Evolutionary conservation across 2,329 filamentous ascomycete genomes (phyloP).

Genomic region (Dactylonectria estremocensis): DNA sequence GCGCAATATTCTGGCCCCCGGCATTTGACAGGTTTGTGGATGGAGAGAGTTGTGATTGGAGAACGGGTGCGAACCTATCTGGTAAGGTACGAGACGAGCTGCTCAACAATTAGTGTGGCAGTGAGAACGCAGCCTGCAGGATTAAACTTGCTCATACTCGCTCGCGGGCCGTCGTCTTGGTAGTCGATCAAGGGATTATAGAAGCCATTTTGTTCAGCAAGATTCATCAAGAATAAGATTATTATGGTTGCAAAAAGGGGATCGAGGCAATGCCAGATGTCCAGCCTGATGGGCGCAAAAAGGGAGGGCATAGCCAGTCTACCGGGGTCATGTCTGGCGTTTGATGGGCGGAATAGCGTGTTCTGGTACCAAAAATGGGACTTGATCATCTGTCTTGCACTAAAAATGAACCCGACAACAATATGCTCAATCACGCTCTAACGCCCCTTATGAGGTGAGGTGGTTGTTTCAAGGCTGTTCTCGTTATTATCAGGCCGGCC

Average conservation of each 20-base stretch:
- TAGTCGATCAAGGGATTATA: background rate
- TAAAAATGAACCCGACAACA: conserved; percentile 32
- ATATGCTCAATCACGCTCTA: conserved; percentile 49
- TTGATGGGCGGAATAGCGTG: background rate
- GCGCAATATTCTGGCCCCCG: conserved; percentile 3
- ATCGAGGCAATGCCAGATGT: background rate
- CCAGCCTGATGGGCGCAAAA: background rate
- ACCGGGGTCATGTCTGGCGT: conserved; percentile 1
- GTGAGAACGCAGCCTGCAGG: conserved; percentile 8
- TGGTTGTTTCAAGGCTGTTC: conserved; percentile 42
- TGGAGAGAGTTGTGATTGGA: conserved; percentile 7
- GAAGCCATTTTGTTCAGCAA: background rate
- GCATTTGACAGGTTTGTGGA: background rate
- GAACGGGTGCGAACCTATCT: background rate
- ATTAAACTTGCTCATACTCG: conserved; percentile 28
- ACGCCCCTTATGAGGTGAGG: conserved; percentile 45
- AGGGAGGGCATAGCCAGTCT: background rate
- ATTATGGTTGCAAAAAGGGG: background rate
- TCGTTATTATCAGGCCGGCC: conserved; percentile 42
- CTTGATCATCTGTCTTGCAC: conserved; percentile 20
- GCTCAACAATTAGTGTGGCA: background rate
- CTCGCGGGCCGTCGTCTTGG: background rate
- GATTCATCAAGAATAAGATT: too few relatives aligned
- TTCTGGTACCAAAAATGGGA: conserved; percentile 19
- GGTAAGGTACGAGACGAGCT: background rate